Conservation (phyloP, 1,139 yeast species). For the Pichia sp. region DNA sequence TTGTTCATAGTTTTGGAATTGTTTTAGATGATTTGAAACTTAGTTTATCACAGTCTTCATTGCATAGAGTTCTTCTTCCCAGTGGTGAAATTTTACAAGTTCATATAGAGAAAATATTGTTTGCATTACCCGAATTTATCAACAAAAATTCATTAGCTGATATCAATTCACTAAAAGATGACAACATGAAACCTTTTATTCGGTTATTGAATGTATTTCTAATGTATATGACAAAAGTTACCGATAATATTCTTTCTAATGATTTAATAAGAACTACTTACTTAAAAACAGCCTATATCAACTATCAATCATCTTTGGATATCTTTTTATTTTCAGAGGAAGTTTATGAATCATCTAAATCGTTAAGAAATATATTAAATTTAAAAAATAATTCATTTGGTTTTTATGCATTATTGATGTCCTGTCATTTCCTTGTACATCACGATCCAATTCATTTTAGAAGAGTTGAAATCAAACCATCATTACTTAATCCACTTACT, state of each 20-base stretch:
- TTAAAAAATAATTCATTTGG: constrained; percentile 6
- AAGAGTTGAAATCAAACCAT: constrained; percentile 9
- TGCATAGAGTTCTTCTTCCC: constrained; percentile 13
- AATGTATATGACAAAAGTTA: constrained; percentile 2
- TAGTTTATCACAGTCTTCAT: constrained; percentile 8
- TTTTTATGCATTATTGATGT: constrained; percentile 13
- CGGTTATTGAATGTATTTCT: constrained; percentile 13
- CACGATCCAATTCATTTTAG: constrained; percentile 25
- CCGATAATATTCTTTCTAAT: constrained; percentile 6
- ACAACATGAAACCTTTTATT: constrained; percentile 2
- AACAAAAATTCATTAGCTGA: constrained; percentile 1
- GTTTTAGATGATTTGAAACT: constrained; percentile 12
- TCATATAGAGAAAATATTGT: constrained; percentile 13
- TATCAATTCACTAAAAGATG: neutral
- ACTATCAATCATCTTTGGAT: constrained; percentile 14
- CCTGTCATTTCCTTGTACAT: constrained; percentile 19
- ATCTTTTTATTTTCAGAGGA: constrained; percentile 4
- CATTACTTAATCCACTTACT: constrained; percentile 11
- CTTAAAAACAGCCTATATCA: constrained; percentile 7
- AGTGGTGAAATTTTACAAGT: constrained; percentile 14
- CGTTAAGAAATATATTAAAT: constrained; percentile 8
- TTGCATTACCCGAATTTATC: constrained; percentile 16
- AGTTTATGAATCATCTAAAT: constrained; percentile 9
- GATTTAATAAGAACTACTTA: constrained; percentile 10
- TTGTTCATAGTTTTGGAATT: constrained; percentile 11